A percentile compares a stretch with the other conserved stretches of the same genome.
phyloP scores from a whole-genome alignment of 2,329 filamentous ascomycete genomes.

The Cladosporium austrohemisphaericum region DNA sequence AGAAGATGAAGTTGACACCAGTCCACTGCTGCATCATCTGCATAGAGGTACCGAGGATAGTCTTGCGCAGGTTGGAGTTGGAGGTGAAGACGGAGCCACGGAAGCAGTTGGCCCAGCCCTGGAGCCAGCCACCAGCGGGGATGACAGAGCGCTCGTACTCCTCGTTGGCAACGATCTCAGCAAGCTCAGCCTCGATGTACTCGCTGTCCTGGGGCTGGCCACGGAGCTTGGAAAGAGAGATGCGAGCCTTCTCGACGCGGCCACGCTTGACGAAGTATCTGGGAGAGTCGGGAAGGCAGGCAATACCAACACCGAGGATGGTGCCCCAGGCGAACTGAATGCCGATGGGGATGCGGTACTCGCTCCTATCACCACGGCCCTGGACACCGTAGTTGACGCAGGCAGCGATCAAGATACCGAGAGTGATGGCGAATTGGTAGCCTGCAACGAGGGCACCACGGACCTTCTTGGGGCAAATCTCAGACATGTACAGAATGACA shows the following conservation, averaged over 20 bases:
- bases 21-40: conserved; percentile 60
- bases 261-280: conserved; percentile 82
- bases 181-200: conserved; percentile 73
- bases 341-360: conserved; percentile 76
- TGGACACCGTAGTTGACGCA: conserved; percentile 71
- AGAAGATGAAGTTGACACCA: conserved; percentile 89
- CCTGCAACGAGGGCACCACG: conserved; percentile 75
- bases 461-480: conserved; percentile 58
- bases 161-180: conserved; percentile 85
- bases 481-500: conserved; percentile 83
- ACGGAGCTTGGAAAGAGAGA: conserved; percentile 63
- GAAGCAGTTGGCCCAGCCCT: conserved; percentile 66
- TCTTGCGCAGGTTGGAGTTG: conserved; percentile 49
- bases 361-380: conserved; percentile 57
- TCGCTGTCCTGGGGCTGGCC: conserved; percentile 69
- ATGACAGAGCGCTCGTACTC: conserved; percentile 73
- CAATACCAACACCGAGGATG: conserved; percentile 67
- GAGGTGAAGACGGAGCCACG: conserved; percentile 49
- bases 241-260: conserved; percentile 60
- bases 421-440: conserved; percentile 80
- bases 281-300: conserved; percentile 79
- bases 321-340: conserved; percentile 79
- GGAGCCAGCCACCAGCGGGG: conserved; percentile 61
- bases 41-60: conserved; percentile 45
- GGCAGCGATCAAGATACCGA: conserved; percentile 63